These are phyloP conservation scores for Pseudopithomyces chartarum DNA, from an alignment of 2,329 filamentous ascomycete species.

Conservation along the genomic window DNA sequence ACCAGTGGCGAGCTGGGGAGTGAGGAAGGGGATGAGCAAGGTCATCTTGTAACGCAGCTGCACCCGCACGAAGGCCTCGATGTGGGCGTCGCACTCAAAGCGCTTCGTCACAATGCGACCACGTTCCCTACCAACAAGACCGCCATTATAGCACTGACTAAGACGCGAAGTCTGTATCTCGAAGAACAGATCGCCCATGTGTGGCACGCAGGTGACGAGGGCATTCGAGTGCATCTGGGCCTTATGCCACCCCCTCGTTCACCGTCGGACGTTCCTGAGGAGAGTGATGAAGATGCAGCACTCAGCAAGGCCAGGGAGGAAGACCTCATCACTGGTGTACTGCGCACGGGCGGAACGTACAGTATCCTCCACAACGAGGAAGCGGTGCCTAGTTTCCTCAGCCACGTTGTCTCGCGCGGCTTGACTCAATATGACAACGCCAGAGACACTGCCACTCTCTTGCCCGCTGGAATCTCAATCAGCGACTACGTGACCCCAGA, in stretches of 20 bases:
- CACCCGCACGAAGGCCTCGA: slow-evolving; percentile 15
- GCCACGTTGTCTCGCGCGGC: slow-evolving; percentile 26
- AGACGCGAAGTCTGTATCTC: slow-evolving; percentile 16
- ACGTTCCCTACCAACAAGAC: slow-evolving; percentile 24
- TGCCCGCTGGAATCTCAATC: slow-evolving; percentile 23
- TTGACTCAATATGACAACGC: slow-evolving; percentile 30
- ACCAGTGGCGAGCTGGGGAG: slow-evolving; percentile 5
- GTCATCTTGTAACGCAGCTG: slow-evolving; percentile 1
- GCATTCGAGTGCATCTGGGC: slow-evolving; percentile 27
- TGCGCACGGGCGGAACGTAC: slow-evolving; percentile 29
- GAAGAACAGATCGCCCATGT: slow-evolving; percentile 22
- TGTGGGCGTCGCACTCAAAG: slow-evolving; percentile 16
- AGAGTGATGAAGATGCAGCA: neutral
- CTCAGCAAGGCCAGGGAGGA: slow-evolving; percentile 11
- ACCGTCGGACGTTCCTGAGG: slow-evolving; percentile 1
- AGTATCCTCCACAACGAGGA: slow-evolving; percentile 19
- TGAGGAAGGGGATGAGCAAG: slow-evolving; percentile 18
- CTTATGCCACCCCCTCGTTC: slow-evolving; percentile 15
- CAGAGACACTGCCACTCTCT: slow-evolving; percentile 24
- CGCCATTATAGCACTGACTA: slow-evolving; percentile 23
- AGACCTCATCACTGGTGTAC: slow-evolving; percentile 27
- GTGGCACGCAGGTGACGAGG: slow-evolving; percentile 22
- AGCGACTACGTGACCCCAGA: slow-evolving; percentile 22
- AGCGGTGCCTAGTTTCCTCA: slow-evolving; percentile 19
- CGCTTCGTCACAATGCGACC: slow-evolving; percentile 16